Evolutionary conservation across 768 basidiomycete species (phyloP), one percentile per base, ranked within the genome.

Genomic region (Leccinum broughii): DNA sequence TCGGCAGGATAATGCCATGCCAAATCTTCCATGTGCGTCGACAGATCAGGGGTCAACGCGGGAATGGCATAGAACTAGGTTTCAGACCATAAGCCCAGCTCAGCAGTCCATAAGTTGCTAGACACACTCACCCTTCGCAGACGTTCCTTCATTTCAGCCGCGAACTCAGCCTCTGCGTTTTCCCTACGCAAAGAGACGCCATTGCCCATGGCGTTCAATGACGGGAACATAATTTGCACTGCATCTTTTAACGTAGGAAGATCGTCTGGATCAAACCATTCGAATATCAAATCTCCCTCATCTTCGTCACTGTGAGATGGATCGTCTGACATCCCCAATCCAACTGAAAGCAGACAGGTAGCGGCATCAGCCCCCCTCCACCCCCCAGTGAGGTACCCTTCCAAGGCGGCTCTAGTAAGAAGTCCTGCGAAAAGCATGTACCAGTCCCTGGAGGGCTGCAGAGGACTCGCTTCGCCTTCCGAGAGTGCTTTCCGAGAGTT

Each of bases 1-100:
- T 93, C 90, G 1, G 88, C 86, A 32, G 92, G 90, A 69, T 87
- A 93, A 65, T 85, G 84, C 84, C 87, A 88, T 2, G 90, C 89
- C 30, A 76, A 50, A 57, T 75, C 76, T 68, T 91, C 89, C 85
- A 93, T 85, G 64, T 93, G 90, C 1, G 87, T 89, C 3, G 88
- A 83, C 24, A 93, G 78, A 70, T 93, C 90, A 0, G 87, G 87
- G 0, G 88, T 88, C 17, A 85, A 80, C 6, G 78, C 73, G 9
- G 90, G 89, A 54, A 93, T 84, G 55, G 88, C 86, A 62, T 89
- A 86, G 72, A 94, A 93, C 92, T 93, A 66, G 1, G n/a, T 30
- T 56, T 54, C 35, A 56, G 51, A 56, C 39, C 9, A 59, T 69
- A 44, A 65, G 35, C 34, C n/a, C n/a, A 15, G 50, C 32, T 30